Percentiles rank a stretch among this genome's conserved stretches.
phyloP scores from a whole-genome alignment of 2,329 filamentous ascomycete genomes.

The Cercospora janseana region DNA sequence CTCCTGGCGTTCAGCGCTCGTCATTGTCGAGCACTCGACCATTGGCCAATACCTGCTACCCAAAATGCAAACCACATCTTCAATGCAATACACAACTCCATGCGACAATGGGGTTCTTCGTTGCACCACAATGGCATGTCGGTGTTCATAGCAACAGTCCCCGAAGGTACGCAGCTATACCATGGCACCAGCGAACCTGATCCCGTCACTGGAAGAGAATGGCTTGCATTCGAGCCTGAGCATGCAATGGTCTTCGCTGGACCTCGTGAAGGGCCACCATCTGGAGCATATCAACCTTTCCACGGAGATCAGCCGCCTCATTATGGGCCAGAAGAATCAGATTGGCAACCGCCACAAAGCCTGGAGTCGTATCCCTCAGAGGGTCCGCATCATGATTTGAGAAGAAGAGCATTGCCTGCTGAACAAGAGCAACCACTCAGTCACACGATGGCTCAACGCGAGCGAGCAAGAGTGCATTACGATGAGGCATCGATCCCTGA shows the following conservation, averaged over 20 bases:
- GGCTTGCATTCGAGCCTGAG: slow-evolving; percentile 75
- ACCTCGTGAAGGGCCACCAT: slow-evolving; percentile 21
- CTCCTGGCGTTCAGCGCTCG: background rate
- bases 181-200: slow-evolving; percentile 56
- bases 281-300: slow-evolving; percentile 2
- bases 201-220: slow-evolving; percentile 58
- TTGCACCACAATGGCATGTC: slow-evolving; percentile 74
- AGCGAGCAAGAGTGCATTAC: slow-evolving; percentile 7
- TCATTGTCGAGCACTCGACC: background rate
- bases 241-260: slow-evolving; percentile 66
- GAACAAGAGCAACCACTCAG: slow-evolving; percentile 9
- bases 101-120: slow-evolving; percentile 72
- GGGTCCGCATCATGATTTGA: slow-evolving; percentile 13
- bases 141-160: slow-evolving; percentile 65
- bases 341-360: slow-evolving; percentile 16
- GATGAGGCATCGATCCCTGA: slow-evolving; percentile 1
- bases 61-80: slow-evolving; percentile 53
- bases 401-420: slow-evolving; percentile 11
- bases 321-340: background rate
- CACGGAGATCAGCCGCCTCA: slow-evolving; percentile 9
- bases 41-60: background rate
- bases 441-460: slow-evolving; percentile 18
- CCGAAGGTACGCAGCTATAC: slow-evolving; percentile 64
- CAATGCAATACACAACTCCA: slow-evolving; percentile 69
- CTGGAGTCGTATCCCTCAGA: background rate